Base-by-base conservation (phyloP, 495 filamentous ascomycete species). In the Copromyces sp. region DNA sequence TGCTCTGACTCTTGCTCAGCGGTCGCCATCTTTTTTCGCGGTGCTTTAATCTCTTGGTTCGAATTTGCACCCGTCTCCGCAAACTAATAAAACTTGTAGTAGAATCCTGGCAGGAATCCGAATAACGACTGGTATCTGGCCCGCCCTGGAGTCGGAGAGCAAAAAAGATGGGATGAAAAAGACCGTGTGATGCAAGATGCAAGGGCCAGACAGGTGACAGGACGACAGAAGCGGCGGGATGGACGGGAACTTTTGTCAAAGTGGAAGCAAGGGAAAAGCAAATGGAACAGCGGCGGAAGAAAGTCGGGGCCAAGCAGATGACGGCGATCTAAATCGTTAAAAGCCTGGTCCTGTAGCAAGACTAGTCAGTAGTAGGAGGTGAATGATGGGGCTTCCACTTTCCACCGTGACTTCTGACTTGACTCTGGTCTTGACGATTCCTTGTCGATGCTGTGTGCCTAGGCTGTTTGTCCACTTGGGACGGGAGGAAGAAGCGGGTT, bases 21-120 rank as follows among this genome's bases (percentile, higher is more conserved):
- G 42, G 74, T 72, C 68, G 71, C 73, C 75, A 78, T 80, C 53
- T 65, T 75, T 35, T 40, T 9, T 68, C 39, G 41, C 29, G 17
- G 47, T 69, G n/a, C 24, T 65, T 35, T 65, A 29, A 65, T 65
- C 3, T 17, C 24, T 65, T 65, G 14, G 29, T 16, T 16, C 32
- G 53, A 65, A 65, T 65, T 65, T 65, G 53, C 53, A 4, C 53
- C 53, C 6, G 29, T 65, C 29, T 65, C 53, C 53, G 53, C 53
- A 65, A 65, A 17, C 53, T 35, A 65, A 65, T 35, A 37, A 65
- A 59, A 65, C 53, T 61, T 61, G n/a, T n/a, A n/a, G 53, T 32
- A 65, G 37, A 61, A 65, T 35, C 14, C 29, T 65, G 53, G 29
- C 53, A 65, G 53, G 53, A 59, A 35, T 16, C 3, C 29, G 53